phyloP scores from a whole-genome alignment of 805 yeast species.

The Candida xiaguanensis region DNA sequence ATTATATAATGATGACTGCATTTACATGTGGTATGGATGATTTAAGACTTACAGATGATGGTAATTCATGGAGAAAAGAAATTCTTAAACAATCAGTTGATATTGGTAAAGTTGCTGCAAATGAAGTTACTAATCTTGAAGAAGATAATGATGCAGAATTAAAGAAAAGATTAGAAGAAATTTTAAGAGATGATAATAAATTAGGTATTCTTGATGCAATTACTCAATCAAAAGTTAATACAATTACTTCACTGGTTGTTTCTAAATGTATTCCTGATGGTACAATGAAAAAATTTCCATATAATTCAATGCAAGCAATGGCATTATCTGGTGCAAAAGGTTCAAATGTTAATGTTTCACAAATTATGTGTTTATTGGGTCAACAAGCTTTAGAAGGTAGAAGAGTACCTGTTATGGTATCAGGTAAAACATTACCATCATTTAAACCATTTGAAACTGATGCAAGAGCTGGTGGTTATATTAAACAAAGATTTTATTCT shows the following conservation, averaged over 20 bases:
- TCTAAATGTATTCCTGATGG: constrained; percentile 93
- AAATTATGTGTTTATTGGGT: constrained; percentile 98
- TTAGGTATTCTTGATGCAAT: constrained; percentile 94
- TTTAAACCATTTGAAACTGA: constrained; percentile 96
- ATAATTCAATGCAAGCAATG: constrained; percentile 98
- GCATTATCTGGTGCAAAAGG: constrained; percentile 99
- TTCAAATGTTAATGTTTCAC: constrained; percentile 96
- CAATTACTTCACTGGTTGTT: constrained; percentile 92
- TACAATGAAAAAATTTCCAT: constrained; percentile 92
- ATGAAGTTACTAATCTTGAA: constrained; percentile 86
- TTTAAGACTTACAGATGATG: constrained; percentile 84
- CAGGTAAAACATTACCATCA: constrained; percentile 95
- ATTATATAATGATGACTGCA: constrained; percentile 86
- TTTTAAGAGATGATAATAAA: constrained; percentile 88
- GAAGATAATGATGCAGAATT: constrained; percentile 66
- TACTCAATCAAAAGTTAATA: constrained; percentile 86
- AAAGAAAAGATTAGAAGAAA: constrained; percentile 85
- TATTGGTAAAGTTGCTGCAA: constrained; percentile 87
- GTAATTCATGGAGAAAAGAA: constrained; percentile 84
- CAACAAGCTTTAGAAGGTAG: constrained; percentile 99
- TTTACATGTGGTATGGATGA: constrained; percentile 99
- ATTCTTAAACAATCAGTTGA: constrained; percentile 74
- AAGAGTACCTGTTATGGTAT: constrained; percentile 98
- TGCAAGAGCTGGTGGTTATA: constrained; percentile 98
- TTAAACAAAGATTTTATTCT: constrained; percentile 94